Percentiles rank a stretch among this genome's conserved stretches.
These are phyloP conservation scores for Helenozyma rhizophorensis DNA, from an alignment of 805 yeast genomes.

Conservation along the genomic window DNA sequence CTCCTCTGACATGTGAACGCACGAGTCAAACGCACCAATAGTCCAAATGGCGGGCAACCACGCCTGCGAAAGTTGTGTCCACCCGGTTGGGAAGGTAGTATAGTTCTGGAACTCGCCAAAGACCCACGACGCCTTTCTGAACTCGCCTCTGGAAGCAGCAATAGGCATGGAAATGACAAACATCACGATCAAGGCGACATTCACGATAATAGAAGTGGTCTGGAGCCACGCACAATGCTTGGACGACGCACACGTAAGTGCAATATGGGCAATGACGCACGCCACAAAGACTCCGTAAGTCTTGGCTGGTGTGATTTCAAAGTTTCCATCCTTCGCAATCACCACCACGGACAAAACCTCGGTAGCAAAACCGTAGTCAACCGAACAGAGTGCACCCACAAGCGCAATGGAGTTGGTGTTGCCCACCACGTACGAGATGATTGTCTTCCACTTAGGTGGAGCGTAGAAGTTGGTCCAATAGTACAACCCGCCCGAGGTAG, in stretches of 20 bases:
- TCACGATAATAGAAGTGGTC: slow-evolving; percentile 51
- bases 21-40: slow-evolving; percentile 68
- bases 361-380: slow-evolving; percentile 64
- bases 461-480: slow-evolving; percentile 65
- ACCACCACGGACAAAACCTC: slow-evolving; percentile 58
- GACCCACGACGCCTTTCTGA: slow-evolving; percentile 50
- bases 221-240: slow-evolving; percentile 55
- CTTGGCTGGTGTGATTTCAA: slow-evolving; percentile 48
- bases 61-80: slow-evolving; percentile 42
- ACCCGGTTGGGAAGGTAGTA: slow-evolving; percentile 56
- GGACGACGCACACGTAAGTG: slow-evolving; percentile 54
- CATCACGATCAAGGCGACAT: slow-evolving; percentile 48
- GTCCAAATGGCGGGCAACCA: slow-evolving; percentile 75
- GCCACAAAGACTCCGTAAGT: slow-evolving; percentile 66
- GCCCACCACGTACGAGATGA: slow-evolving; percentile 46
- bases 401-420: slow-evolving; percentile 65
- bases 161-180: slow-evolving; percentile 63
- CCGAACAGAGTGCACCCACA: slow-evolving; percentile 62
- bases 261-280: slow-evolving; percentile 48
- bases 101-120: slow-evolving; percentile 50
- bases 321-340: slow-evolving; percentile 50
- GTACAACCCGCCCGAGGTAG: slow-evolving; percentile 74
- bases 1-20: slow-evolving; percentile 72
- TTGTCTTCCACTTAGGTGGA: slow-evolving; percentile 34
- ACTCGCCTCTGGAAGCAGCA: slow-evolving; percentile 39